phyloP scores from a whole-genome alignment of 1,139 yeast species.

The Zygosaccharomyces pseudobailii region DNA sequence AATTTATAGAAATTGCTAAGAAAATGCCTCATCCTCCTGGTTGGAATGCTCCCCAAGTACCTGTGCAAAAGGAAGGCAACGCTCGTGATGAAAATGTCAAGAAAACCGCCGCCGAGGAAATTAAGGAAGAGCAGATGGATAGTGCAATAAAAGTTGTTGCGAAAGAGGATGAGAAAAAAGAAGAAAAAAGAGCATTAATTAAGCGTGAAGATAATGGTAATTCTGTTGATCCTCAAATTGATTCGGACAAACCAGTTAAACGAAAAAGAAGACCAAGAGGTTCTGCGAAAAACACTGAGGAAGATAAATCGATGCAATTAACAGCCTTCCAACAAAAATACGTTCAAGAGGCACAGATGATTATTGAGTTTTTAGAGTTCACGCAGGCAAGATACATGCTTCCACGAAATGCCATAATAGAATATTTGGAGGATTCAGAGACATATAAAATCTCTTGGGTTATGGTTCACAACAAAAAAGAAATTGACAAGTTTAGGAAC shows the following conservation, averaged over 20 bases:
- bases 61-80: conserved; percentile 1
- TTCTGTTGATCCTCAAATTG: conserved; percentile 6
- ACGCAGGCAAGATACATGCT: conserved; percentile 67
- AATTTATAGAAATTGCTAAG: conserved; percentile 70
- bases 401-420: conserved; percentile 74
- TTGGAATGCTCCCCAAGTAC: conserved; percentile 27
- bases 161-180: conserved; percentile 1
- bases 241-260: neutral
- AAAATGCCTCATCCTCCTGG: conserved; percentile 58
- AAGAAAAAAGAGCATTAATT: conserved; percentile 3
- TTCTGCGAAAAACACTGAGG: conserved; percentile 18
- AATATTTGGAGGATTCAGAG: conserved; percentile 40
- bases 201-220: conserved; percentile 10
- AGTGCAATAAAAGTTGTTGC: conserved; percentile 6
- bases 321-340: conserved; percentile 76
- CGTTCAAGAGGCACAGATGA: conserved; percentile 61
- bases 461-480: conserved; percentile 29
- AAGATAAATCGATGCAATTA: conserved; percentile 43
- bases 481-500: conserved; percentile 24
- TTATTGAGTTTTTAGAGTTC: conserved; percentile 81
- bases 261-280: conserved; percentile 17
- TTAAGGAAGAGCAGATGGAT: conserved; percentile 6
- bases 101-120: conserved; percentile 7
- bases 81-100: conserved; percentile 4
- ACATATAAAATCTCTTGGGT: conserved; percentile 33